Conservation (phyloP, 2,329 filamentous ascomycete species). For the Bipolaris sorokiniana region DNA sequence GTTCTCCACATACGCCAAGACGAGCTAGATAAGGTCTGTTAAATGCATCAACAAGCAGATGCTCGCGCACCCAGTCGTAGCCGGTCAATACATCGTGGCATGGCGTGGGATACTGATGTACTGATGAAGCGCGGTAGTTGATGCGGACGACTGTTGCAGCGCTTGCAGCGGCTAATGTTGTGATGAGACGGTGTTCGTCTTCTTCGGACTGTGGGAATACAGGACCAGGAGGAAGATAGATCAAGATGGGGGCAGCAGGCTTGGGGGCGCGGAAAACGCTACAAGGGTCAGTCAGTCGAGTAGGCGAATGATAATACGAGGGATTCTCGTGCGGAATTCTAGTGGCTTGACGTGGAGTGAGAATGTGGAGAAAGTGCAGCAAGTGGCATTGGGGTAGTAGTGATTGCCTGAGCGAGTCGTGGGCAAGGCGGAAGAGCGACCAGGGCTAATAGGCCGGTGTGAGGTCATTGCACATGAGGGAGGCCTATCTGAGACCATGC, state of each 20-base stretch:
- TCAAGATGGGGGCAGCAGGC: conserved; percentile 39
- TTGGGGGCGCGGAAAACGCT: conserved; percentile 45
- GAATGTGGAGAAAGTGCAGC: not conserved
- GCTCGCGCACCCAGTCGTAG: conserved; percentile 56
- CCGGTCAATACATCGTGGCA: conserved; percentile 56
- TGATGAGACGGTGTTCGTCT: conserved; percentile 42
- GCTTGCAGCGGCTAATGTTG: conserved; percentile 45
- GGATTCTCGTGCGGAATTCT: not conserved
- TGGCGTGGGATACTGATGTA: conserved; percentile 52
- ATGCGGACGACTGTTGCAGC: conserved; percentile 53
- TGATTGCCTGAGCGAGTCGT: not conserved
- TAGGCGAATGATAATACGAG: not conserved
- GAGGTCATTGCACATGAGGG: conserved; percentile 14
- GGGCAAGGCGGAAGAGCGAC: not conserved
- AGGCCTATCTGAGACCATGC: not conserved
- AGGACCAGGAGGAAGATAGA: conserved; percentile 56
- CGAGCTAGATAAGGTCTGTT: conserved; percentile 34
- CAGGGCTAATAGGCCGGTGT: not conserved
- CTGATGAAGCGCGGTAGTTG: conserved; percentile 52
- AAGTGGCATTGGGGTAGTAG: not conserved
- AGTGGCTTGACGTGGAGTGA: not conserved
- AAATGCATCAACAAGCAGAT: conserved; percentile 40
- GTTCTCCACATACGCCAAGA: conserved; percentile 56
- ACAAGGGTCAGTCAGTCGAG: conserved; percentile 14
- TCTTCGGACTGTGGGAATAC: conserved; percentile 32